Evolutionary conservation across 768 basidiomycete species (phyloP), one percentile per base, ranked within the genome.

Genomic region (Amanita fuliginea): DNA sequence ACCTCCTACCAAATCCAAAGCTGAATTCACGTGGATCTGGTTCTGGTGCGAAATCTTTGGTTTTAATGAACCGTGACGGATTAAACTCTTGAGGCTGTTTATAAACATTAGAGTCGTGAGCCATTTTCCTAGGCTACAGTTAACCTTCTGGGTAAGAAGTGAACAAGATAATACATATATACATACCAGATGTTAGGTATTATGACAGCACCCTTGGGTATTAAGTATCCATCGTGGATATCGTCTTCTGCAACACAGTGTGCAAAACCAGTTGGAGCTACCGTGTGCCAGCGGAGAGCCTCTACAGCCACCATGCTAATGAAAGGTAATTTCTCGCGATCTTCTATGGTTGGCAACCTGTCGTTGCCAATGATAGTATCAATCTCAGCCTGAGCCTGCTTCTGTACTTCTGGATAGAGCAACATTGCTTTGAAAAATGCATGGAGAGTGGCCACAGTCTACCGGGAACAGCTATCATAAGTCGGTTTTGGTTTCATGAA

Each of bases 1-100:
- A 32, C 67, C 78, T 70, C 56, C 78, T 60, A 28, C 76, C 78
- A 41, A 77, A 80, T 3, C 78, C 78, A 51, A 78, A 81, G 47
- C 68, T 72, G 32, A 71, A 57, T 4, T 61, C 58, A n/a, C 68
- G 67, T 11, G 77, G 73, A 45, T 77, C 75, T 14, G 44, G 54
- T 51, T 75, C 69, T 6, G 69, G 64, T 22, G 62, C 55, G 18
- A 64, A 56, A 8, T 63, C 63, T 14, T 57, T 64, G 3, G 30
- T 68, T 56, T 57, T 52, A n/a, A 78, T 59, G 61, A 74, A 76
- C 10, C 76, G 65, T 24, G 70, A 69, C 1, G 76, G 76, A 14
- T 65, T 67, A 57, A 78, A 78, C 11, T 48, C 54, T 53, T 65
- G 62, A 1, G 76, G 75, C 14, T 74, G 65, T 14, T 66, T 52